These are phyloP conservation scores for Phaffomyces thermotolerans DNA, from an alignment of 805 yeast genomes.

Conservation along the genomic window DNA sequence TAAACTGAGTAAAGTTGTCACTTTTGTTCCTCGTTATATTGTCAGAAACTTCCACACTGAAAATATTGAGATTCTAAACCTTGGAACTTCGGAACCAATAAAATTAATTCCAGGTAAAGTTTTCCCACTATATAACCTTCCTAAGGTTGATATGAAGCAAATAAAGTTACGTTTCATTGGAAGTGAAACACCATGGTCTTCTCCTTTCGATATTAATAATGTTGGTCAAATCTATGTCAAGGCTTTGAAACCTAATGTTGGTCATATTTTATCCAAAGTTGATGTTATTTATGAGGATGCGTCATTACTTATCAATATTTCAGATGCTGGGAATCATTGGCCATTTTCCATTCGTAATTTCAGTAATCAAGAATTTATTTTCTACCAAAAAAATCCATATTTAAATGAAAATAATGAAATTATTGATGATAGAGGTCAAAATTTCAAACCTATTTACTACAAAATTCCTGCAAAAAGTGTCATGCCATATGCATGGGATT, in stretches of 20 bases:
- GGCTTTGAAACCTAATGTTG: slow-evolving; percentile 52
- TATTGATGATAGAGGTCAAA: slow-evolving; percentile 38
- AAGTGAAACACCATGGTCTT: slow-evolving; percentile 64
- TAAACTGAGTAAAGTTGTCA: slow-evolving; percentile 66
- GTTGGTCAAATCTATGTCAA: slow-evolving; percentile 77
- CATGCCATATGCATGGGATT: slow-evolving; percentile 98
- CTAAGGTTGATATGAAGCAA: slow-evolving; percentile 50
- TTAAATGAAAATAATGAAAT: slow-evolving; percentile 59
- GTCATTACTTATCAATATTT: slow-evolving; percentile 68
- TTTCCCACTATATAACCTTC: slow-evolving; percentile 58
- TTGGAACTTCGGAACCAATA: slow-evolving; percentile 50
- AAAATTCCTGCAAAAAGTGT: slow-evolving; percentile 82
- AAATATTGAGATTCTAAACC: slow-evolving; percentile 55
- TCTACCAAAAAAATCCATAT: slow-evolving; percentile 80
- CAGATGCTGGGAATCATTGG: slow-evolving; percentile 75
- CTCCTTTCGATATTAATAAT: slow-evolving; percentile 80
- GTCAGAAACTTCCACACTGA: slow-evolving; percentile 54
- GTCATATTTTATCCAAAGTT: slow-evolving; percentile 64
- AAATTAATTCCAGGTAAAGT: slow-evolving; percentile 40
- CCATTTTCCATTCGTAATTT: slow-evolving; percentile 89
- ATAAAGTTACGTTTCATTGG: slow-evolving; percentile 53
- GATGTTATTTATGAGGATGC: slow-evolving; percentile 76
- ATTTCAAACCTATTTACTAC: slow-evolving; percentile 74
- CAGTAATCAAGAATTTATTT: slow-evolving; percentile 76
- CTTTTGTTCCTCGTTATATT: slow-evolving; percentile 77